Percentiles rank a stretch among this genome's conserved stretches.
Conservation (phyloP, 208 protist genomes). For the Polymyxa betae region DNA sequence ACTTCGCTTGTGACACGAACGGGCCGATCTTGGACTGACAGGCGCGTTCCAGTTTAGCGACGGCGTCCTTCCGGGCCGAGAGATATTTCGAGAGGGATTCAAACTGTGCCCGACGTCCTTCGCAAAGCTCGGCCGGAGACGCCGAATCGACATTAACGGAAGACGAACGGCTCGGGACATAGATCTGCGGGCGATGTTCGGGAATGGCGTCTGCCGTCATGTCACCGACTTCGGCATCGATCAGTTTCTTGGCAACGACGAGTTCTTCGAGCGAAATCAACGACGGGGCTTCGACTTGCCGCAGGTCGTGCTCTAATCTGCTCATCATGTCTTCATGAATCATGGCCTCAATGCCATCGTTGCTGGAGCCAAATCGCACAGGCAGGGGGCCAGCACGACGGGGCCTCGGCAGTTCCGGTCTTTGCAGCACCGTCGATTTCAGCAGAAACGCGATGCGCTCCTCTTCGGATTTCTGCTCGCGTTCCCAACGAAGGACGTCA, state of each 20-base stretch:
- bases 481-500: conserved; percentile 4
- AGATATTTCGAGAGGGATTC: too few species aligned
- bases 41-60: too few species aligned
- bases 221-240: not conserved
- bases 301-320: not conserved
- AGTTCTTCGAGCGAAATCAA: not conserved
- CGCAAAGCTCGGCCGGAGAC: too few species aligned
- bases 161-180: too few species aligned
- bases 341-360: not conserved
- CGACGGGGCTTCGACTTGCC: not conserved
- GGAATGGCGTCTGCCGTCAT: too few species aligned
- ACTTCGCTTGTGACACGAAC: not conserved
- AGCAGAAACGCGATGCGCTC: not conserved
- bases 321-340: not conserved
- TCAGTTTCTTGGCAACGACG: not conserved
- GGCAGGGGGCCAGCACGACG: not conserved
- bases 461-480: not conserved
- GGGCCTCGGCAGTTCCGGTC: conserved; percentile 9
- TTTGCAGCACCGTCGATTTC: not conserved
- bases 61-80: too few species aligned
- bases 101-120: too few species aligned
- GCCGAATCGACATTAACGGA: too few species aligned
- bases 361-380: not conserved
- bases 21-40: too few species aligned
- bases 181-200: too few species aligned